Conservation (phyloP, 2,329 filamentous ascomycete species). For the Metarhizium album region DNA sequence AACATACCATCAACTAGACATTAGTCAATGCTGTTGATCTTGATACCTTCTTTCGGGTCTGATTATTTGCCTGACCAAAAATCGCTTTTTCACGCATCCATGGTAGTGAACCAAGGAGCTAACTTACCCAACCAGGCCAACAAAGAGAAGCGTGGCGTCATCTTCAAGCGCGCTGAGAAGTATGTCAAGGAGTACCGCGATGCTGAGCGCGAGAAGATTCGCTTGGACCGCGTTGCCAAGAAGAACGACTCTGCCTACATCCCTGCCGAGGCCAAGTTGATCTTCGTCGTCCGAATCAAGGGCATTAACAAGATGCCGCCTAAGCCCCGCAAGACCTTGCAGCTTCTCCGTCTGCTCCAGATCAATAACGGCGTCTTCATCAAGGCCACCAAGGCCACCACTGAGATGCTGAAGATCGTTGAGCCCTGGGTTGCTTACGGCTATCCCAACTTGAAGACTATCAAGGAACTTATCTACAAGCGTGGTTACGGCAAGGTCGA, state of each 20-base stretch:
- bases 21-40: slow-evolving; percentile 87
- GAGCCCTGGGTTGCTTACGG: slow-evolving; percentile 99
- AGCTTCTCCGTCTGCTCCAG: slow-evolving; percentile 98
- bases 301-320: slow-evolving; percentile 99
- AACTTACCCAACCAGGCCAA: slow-evolving; percentile 53
- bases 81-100: slow-evolving; percentile 5
- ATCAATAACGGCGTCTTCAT: slow-evolving; percentile 99
- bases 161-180: slow-evolving; percentile 99
- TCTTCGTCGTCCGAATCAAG: slow-evolving; percentile 99
- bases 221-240: slow-evolving; percentile 81
- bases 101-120: background rate
- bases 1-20: slow-evolving; percentile 89
- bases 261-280: slow-evolving; percentile 87
- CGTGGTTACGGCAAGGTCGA: slow-evolving; percentile 98
- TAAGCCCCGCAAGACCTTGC: slow-evolving; percentile 99
- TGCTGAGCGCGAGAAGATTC: slow-evolving; percentile 95
- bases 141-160: slow-evolving; percentile 96
- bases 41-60: slow-evolving; percentile 99
- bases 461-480: slow-evolving; percentile 99
- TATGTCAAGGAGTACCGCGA: slow-evolving; percentile 99
- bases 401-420: slow-evolving; percentile 95
- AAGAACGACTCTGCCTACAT: slow-evolving; percentile 89
- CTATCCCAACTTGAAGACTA: slow-evolving; percentile 98
- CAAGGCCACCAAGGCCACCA: slow-evolving; percentile 92
- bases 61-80: slow-evolving; percentile 38